Evolutionary conservation across 176 grass and related monocot species (phyloP).

Genomic region (Thalia dealbata): DNA sequence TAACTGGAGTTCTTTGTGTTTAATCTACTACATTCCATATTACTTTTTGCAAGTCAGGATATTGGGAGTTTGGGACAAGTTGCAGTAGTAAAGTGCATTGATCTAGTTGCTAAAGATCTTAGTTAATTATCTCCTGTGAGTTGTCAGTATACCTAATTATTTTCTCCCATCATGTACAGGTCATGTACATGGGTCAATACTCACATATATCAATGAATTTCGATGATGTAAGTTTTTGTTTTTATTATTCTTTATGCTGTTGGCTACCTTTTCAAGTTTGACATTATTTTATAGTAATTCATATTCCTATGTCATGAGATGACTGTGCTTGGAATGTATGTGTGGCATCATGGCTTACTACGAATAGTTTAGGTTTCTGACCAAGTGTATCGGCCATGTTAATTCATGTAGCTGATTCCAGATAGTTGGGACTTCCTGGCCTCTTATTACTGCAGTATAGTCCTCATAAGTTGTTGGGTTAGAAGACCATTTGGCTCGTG

Average conservation of each 20-base stretch:
- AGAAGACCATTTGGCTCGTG: not conserved
- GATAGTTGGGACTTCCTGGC: no score
- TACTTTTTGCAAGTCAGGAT: not conserved
- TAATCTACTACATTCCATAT: not conserved
- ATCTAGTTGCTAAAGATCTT: not conserved
- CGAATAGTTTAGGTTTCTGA: not conserved
- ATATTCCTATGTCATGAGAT: no score
- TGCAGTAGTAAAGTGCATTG: not conserved
- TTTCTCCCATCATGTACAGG: slow-evolving; percentile 41
- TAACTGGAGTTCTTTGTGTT: not conserved
- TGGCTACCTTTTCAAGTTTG: not conserved
- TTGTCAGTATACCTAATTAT: not conserved
- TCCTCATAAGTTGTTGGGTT: not conserved
- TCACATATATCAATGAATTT: slow-evolving; percentile 91
- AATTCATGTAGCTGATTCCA: no score
- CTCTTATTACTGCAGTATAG: no score
- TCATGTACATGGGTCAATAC: slow-evolving; percentile 85
- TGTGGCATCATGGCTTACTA: not conserved
- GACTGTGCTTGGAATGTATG: not conserved
- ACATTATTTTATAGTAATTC: no score
- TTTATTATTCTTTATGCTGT: slow-evolving; percentile 14
- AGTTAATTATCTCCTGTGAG: not conserved
- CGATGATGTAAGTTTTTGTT: slow-evolving; percentile 60
- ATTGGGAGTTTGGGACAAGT: not conserved
- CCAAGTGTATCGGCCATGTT: not conserved